A percentile compares a stretch with the other conserved stretches of the same genome.
These are phyloP conservation scores for Saposhnikovia divaricata DNA, from an alignment of 129 eudicot species.

Conservation along the genomic window DNA sequence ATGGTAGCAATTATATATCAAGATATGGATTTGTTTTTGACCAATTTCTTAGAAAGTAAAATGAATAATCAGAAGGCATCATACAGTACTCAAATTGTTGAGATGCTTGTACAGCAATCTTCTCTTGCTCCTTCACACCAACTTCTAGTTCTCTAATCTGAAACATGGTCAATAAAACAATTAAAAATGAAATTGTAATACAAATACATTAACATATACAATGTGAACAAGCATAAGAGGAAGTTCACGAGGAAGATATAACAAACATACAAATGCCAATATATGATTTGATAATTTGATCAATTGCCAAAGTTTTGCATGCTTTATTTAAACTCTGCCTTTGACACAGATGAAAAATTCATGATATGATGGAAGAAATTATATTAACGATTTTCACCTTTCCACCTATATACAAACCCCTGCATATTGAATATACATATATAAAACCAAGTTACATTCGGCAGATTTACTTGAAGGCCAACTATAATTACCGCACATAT, in stretches of 20 bases:
- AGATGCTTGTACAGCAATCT: slow-evolving; percentile 65
- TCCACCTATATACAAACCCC: no score
- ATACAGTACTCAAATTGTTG: slow-evolving; percentile 49
- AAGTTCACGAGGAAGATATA: neutral
- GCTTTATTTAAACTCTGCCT: neutral
- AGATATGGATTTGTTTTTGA: neutral
- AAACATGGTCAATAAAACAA: neutral
- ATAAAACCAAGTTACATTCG: no score
- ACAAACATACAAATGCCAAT: neutral
- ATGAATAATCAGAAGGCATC: slow-evolving; percentile 15
- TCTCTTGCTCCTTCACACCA: slow-evolving; percentile 64
- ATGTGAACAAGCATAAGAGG: neutral
- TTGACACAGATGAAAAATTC: neutral
- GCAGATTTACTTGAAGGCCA: neutral
- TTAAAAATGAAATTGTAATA: neutral
- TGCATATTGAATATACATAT: no score
- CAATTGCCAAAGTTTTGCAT: neutral
- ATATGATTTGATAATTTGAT: neutral
- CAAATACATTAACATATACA: neutral
- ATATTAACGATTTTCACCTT: neutral
- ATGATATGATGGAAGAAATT: neutral
- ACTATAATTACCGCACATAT: neutral
- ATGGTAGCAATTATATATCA: neutral
- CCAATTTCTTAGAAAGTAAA: neutral
- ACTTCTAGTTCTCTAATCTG: slow-evolving; percentile 83